phyloP scores from a whole-genome alignment of 352 stramenopile species.

The Albugo candida region DNA sequence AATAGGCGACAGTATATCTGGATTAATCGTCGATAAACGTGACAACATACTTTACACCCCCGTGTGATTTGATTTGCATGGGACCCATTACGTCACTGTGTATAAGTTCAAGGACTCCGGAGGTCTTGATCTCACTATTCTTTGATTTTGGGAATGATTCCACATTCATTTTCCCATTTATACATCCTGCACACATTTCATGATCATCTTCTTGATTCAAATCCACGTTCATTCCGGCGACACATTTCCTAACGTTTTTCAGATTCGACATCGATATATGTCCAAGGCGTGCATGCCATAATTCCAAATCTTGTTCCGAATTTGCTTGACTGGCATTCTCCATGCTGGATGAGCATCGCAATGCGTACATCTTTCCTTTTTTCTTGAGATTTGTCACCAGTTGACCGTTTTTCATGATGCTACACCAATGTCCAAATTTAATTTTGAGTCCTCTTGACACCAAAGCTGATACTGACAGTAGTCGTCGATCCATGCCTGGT shows the following conservation, averaged over 20 bases:
- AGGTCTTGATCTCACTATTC: neutral
- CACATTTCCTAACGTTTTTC: too few species aligned
- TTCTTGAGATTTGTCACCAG: too few species aligned
- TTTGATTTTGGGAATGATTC: neutral
- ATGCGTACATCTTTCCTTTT: too few species aligned
- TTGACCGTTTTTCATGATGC: too few species aligned
- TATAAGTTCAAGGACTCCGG: neutral
- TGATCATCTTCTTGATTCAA: neutral
- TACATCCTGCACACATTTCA: neutral
- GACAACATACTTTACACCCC: slow-evolving; percentile 2
- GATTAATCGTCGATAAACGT: slow-evolving; percentile 11
- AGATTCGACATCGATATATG: too few species aligned
- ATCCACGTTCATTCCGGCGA: too few species aligned
- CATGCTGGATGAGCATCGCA: too few species aligned
- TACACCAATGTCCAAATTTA: too few species aligned
- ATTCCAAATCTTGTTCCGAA: too few species aligned
- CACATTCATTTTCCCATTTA: neutral
- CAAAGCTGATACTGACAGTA: slow-evolving; percentile 4
- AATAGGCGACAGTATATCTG: slow-evolving; percentile 7
- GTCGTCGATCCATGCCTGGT: slow-evolving; percentile 5
- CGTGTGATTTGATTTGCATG: neutral
- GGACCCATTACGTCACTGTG: neutral
- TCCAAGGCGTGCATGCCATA: too few species aligned
- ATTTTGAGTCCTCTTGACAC: too few species aligned
- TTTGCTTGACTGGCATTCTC: too few species aligned